phyloP scores from a whole-genome alignment of 192 early-diverging fungal species.

The Helicostylum pulchrum region DNA sequence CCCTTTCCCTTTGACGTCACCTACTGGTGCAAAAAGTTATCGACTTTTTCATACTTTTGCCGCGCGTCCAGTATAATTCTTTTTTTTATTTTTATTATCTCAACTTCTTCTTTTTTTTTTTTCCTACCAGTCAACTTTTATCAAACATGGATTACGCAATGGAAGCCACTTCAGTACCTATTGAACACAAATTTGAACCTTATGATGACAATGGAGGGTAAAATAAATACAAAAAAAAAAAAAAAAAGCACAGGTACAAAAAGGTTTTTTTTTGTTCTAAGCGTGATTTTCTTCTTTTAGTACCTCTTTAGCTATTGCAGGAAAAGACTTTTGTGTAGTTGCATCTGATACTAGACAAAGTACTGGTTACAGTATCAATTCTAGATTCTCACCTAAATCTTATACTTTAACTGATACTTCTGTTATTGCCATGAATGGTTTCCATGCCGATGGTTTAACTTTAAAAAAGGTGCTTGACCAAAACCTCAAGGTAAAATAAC shows the following conservation, averaged over 20 bases:
- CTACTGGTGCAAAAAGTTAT: no score
- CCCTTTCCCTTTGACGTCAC: no score
- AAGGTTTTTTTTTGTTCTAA: background rate
- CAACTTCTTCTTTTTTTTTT: background rate
- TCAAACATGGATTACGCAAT: constrained; percentile 8
- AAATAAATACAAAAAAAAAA: background rate
- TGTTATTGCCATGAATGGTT: constrained; percentile 83
- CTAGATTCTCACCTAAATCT: constrained; percentile 89
- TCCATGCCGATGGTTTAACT: constrained; percentile 84
- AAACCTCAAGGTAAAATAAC: constrained; percentile 70
- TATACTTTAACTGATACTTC: constrained; percentile 82
- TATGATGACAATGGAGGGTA: constrained; percentile 88
- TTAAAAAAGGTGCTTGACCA: constrained; percentile 81
- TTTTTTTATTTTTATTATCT: background rate
- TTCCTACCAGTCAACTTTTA: background rate
- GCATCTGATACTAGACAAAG: constrained; percentile 97
- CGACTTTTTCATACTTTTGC: constrained; percentile 3
- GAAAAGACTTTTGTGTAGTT: constrained; percentile 88
- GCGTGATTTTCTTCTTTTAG: constrained; percentile 35
- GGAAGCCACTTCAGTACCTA: constrained; percentile 31
- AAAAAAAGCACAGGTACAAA: background rate
- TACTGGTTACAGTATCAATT: constrained; percentile 92
- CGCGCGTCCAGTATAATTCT: background rate
- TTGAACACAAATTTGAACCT: constrained; percentile 78
- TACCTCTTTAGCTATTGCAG: constrained; percentile 89